phyloP scores from a whole-genome alignment of 371 early-diverging fungal species.

The Mucor saturninus region DNA sequence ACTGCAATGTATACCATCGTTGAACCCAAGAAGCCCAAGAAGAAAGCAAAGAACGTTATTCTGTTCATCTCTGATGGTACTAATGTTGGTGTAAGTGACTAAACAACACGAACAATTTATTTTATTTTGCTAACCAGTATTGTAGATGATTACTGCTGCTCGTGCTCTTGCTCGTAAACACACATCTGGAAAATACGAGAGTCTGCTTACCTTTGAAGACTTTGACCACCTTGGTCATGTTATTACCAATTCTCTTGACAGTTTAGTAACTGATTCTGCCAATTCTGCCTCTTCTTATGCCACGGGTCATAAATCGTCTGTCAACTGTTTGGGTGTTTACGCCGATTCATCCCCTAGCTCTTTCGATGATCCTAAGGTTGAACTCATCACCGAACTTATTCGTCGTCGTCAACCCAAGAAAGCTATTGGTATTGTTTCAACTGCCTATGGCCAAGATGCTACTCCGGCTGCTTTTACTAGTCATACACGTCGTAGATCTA shows the following conservation, averaged over 20 bases:
- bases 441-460: conserved; percentile 73
- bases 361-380: conserved; percentile 68
- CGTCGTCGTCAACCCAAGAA: conserved; percentile 72
- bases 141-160: conserved; percentile 65
- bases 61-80: conserved; percentile 80
- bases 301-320: conserved; percentile 70
- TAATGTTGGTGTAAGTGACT: conserved; percentile 51
- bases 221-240: conserved; percentile 71
- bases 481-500: conserved; percentile 65
- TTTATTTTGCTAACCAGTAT: not conserved
- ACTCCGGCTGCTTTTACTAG: conserved; percentile 74
- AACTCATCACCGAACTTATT: conserved; percentile 70
- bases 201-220: conserved; percentile 65
- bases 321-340: conserved; percentile 70
- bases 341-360: conserved; percentile 57
- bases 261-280: conserved; percentile 78
- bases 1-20: conserved; percentile 44
- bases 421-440: conserved; percentile 76
- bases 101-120: not conserved
- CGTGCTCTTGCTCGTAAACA: conserved; percentile 60
- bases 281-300: conserved; percentile 77
- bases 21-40: conserved; percentile 53
- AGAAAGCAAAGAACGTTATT: conserved; percentile 76
- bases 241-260: conserved; percentile 73
- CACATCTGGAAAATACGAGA: conserved; percentile 61